phyloP scores from a whole-genome alignment of 768 basidiomycete species.

The Mycena alexandri region DNA sequence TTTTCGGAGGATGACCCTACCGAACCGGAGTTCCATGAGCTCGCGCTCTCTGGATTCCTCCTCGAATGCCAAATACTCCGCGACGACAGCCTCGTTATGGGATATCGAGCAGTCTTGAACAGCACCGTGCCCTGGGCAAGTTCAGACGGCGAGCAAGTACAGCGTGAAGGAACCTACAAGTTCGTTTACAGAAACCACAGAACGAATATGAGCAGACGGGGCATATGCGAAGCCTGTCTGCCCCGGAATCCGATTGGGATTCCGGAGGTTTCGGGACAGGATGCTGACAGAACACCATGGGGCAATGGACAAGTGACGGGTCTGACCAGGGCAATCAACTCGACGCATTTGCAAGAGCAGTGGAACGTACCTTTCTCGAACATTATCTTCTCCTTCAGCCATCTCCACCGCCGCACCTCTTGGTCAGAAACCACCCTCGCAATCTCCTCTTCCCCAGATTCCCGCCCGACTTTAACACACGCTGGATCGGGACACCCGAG shows the following conservation, averaged over 20 bases:
- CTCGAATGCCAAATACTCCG: slow-evolving; percentile 72
- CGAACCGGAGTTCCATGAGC: slow-evolving; percentile 73
- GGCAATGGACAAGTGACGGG: slow-evolving; percentile 85
- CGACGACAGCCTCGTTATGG: slow-evolving; percentile 72
- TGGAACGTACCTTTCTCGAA: slow-evolving; percentile 73
- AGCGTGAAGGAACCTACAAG: slow-evolving; percentile 58
- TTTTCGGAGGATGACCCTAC: slow-evolving; percentile 68
- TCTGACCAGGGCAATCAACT: slow-evolving; percentile 56
- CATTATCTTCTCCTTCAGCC: slow-evolving; percentile 79
- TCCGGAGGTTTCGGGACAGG: slow-evolving; percentile 72
- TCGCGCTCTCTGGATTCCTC: slow-evolving; percentile 64
- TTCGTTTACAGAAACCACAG: slow-evolving; percentile 84
- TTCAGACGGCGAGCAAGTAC: slow-evolving; percentile 20
- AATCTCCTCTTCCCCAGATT: slow-evolving; percentile 80
- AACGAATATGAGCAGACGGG: slow-evolving; percentile 80
- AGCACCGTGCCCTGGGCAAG: slow-evolving; percentile 81
- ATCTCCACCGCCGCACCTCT: slow-evolving; percentile 79
- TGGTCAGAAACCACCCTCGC: slow-evolving; percentile 75
- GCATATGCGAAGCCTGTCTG: slow-evolving; percentile 82
- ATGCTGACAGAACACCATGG: slow-evolving; percentile 84
- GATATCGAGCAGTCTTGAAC: slow-evolving; percentile 78
- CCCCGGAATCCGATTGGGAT: slow-evolving; percentile 70
- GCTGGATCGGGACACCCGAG: slow-evolving; percentile 87
- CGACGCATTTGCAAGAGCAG: background rate
- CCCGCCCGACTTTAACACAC: slow-evolving; percentile 76